These are phyloP conservation scores for Cercospora sp. DNA, from an alignment of 2,329 filamentous ascomycete genomes.

Conservation along the genomic window DNA sequence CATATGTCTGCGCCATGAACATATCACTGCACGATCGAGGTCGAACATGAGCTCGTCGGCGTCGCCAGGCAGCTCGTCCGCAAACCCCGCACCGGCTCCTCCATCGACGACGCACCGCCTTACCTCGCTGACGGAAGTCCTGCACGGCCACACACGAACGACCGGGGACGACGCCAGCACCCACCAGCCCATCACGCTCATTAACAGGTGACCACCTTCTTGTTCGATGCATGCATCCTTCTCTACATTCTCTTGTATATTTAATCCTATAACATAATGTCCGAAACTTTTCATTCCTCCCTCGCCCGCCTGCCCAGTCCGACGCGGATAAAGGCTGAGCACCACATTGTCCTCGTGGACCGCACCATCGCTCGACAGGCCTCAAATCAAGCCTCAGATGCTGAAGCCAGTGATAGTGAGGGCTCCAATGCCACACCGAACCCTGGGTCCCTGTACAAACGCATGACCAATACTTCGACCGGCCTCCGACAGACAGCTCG, in stretches of 20 bases:
- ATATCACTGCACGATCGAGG: not conserved
- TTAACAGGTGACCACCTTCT: slow-evolving; percentile 30
- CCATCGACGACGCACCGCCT: slow-evolving; percentile 11
- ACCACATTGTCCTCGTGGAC: slow-evolving; percentile 71
- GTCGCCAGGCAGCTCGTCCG: not conserved
- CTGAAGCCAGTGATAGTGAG: slow-evolving; percentile 37
- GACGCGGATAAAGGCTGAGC: slow-evolving; percentile 41
- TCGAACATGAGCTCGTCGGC: slow-evolving; percentile 11
- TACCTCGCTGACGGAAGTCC: slow-evolving; percentile 17
- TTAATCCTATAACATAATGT: slow-evolving; percentile 26
- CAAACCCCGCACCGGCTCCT: not conserved
- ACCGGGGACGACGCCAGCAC: slow-evolving; percentile 19
- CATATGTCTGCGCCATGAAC: not conserved
- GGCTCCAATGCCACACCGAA: slow-evolving; percentile 20
- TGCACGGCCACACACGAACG: slow-evolving; percentile 21
- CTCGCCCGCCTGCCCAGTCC: slow-evolving; percentile 30
- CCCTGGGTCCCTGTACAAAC: slow-evolving; percentile 27
- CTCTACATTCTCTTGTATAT: slow-evolving; percentile 12
- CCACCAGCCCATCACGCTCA: slow-evolving; percentile 26
- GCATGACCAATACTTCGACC: slow-evolving; percentile 34
- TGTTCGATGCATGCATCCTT: slow-evolving; percentile 5
- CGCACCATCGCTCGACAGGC: slow-evolving; percentile 38
- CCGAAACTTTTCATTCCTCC: slow-evolving; percentile 29
- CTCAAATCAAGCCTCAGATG: slow-evolving; percentile 24
- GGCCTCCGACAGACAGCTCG: slow-evolving; percentile 33